These are phyloP conservation scores for Boletus smithii DNA, from an alignment of 1,284 basidiomycete species.

Conservation along the genomic window DNA sequence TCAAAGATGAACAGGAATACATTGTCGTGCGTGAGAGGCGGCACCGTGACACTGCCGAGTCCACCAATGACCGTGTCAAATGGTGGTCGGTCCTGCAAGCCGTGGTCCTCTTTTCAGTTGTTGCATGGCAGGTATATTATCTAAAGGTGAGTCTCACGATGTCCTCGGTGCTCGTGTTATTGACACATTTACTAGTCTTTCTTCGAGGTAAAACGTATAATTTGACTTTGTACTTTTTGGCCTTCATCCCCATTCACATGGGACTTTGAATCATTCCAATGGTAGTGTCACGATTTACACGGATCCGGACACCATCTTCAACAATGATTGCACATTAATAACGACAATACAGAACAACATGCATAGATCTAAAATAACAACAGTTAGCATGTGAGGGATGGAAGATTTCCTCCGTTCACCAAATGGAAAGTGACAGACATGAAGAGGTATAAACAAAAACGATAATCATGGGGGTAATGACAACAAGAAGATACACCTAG, in stretches of 20 bases:
- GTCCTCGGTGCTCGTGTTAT: background rate
- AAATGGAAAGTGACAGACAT: constrained; percentile 12
- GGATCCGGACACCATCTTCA: background rate
- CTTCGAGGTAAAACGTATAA: constrained; percentile 93
- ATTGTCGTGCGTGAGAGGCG: constrained; percentile 91
- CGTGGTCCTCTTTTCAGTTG: constrained; percentile 83
- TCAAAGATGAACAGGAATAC: constrained; percentile 99
- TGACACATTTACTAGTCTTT: constrained; percentile 56
- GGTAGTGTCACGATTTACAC: background rate
- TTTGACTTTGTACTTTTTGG: constrained; percentile 43
- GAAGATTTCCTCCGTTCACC: constrained; percentile 9
- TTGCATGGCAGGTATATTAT: constrained; percentile 98
- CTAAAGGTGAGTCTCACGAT: constrained; percentile 67
- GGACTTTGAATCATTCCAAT: background rate
- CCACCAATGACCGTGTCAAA: constrained; percentile 94
- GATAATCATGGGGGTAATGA: constrained; percentile 11
- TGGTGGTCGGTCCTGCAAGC: constrained; percentile 98
- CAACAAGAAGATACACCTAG: constrained; percentile 9
- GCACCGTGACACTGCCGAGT: constrained; percentile 93
- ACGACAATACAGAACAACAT: constrained; percentile 23
- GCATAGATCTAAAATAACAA: constrained; percentile 28
- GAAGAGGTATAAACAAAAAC: constrained; percentile 23
- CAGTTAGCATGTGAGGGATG: constrained; percentile 23
- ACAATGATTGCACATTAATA: constrained; percentile 15
- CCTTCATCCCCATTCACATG: background rate